Evolutionary conservation across 176 grass and related monocot species (phyloP).

Genomic region (Aegilops bicornis): DNA sequence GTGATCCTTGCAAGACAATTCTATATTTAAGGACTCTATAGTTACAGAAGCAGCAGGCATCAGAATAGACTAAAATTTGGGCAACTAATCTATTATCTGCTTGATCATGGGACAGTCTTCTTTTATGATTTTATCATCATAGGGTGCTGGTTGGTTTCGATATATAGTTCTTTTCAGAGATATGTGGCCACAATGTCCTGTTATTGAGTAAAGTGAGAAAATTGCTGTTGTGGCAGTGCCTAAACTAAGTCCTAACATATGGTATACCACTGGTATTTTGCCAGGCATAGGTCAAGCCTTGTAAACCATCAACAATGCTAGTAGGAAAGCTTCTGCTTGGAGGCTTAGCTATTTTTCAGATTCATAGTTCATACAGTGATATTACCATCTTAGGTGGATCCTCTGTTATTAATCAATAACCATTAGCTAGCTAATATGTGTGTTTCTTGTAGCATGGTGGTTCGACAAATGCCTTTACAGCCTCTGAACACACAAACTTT

Average conservation of each 20-base stretch:
- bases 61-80: constrained; percentile 12
- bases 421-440: constrained; percentile 27
- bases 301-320: not conserved
- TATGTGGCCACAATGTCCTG: constrained; percentile 14
- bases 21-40: not conserved
- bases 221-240: constrained; percentile 2
- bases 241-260: not conserved
- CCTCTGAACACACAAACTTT: constrained; percentile 80
- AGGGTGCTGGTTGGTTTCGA: not conserved
- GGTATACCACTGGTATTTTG: not conserved
- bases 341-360: not conserved
- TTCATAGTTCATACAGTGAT: constrained; percentile 20
- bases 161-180: not conserved
- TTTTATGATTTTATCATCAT: not conserved
- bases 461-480: constrained; percentile 87
- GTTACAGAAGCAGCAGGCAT: constrained; percentile 14
- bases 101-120: not conserved
- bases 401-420: constrained; percentile 24
- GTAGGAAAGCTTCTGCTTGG: constrained; percentile 16
- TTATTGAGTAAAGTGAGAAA: constrained; percentile 12
- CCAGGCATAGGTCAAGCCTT: not conserved
- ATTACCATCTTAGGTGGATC: constrained; percentile 16
- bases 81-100: not conserved
- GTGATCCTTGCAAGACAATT: constrained; percentile 1
- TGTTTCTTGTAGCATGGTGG: constrained; percentile 82